A percentile compares a stretch with the other conserved stretches of the same genome.
Conservation (phyloP, 1,284 basidiomycete genomes). For the Cutaneotrichosporon mucoides region DNA sequence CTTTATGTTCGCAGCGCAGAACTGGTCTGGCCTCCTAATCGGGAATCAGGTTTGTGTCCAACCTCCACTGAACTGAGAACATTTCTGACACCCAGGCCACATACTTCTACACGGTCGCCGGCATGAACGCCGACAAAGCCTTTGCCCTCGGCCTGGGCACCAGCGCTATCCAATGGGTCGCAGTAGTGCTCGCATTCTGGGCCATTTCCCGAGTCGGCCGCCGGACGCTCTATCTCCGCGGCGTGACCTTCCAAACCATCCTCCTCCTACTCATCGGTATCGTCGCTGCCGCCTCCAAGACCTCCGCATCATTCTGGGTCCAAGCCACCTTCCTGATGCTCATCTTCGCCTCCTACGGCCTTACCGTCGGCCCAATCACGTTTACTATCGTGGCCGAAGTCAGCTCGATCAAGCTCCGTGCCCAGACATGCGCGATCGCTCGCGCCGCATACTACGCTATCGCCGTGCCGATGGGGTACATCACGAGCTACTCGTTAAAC, state of each 20-base stretch:
- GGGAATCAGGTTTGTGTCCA: slow-evolving; percentile 16
- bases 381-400: slow-evolving; percentile 16
- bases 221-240: slow-evolving; percentile 39
- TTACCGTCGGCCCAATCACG: slow-evolving; percentile 28
- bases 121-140: slow-evolving; percentile 34
- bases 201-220: slow-evolving; percentile 38
- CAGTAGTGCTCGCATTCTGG: slow-evolving; percentile 46
- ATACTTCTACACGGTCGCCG: slow-evolving; percentile 24
- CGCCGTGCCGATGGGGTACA: slow-evolving; percentile 31
- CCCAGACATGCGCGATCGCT: slow-evolving; percentile 35
- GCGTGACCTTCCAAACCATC: slow-evolving; percentile 17
- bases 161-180: slow-evolving; percentile 38
- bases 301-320: not conserved
- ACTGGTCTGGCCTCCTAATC: slow-evolving; percentile 39
- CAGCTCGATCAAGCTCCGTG: slow-evolving; percentile 37
- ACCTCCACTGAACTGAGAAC: no score
- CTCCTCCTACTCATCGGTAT: slow-evolving; percentile 1
- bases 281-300: not conserved
- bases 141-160: slow-evolving; percentile 39
- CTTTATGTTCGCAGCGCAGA: slow-evolving; percentile 26
- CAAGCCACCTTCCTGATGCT: slow-evolving; percentile 30
- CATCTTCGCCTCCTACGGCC: slow-evolving; percentile 26
- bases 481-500: slow-evolving; percentile 35
- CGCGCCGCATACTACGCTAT: slow-evolving; percentile 48
- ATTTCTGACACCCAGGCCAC: slow-evolving; percentile 11